Percentiles rank a stretch among this genome's conserved stretches.
Evolutionary conservation across 345 rosid species (phyloP).

Genomic region (Eucalyptus regnans): DNA sequence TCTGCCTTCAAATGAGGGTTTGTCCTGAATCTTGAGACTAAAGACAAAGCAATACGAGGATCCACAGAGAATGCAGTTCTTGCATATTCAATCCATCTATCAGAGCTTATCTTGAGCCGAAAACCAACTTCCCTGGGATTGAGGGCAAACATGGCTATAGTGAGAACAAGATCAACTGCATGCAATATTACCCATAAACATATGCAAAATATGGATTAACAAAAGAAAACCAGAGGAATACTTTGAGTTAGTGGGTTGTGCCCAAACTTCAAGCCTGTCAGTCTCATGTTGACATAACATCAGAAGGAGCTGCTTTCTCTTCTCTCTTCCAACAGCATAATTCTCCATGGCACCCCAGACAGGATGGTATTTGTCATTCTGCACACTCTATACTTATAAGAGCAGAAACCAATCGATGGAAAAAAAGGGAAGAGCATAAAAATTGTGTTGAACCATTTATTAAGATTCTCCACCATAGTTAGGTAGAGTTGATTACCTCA

Average conservation of each 20-base stretch:
- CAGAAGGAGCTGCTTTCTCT: constrained; percentile 82
- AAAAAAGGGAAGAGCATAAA: neutral
- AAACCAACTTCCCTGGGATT: constrained; percentile 53
- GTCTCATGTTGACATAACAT: constrained; percentile 98
- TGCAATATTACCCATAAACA: neutral
- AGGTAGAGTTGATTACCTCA: constrained; percentile 33
- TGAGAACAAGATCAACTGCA: neutral
- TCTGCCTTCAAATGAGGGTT: constrained; percentile 64
- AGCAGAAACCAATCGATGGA: neutral
- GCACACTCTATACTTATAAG: neutral
- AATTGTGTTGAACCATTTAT: neutral
- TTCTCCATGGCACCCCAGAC: constrained; percentile 98
- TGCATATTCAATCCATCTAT: constrained; percentile 83
- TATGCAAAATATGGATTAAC: neutral
- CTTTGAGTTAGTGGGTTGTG: constrained; percentile 86
- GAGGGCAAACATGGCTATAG: neutral
- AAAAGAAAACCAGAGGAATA: constrained; percentile 3
- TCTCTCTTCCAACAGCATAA: constrained; percentile 68
- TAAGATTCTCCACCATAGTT: neutral
- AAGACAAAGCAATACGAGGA: constrained; percentile 74
- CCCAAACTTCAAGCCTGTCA: constrained; percentile 99
- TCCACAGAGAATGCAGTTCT: constrained; percentile 86
- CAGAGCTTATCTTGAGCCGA: constrained; percentile 62
- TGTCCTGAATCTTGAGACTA: constrained; percentile 78
- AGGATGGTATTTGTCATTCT: constrained; percentile 73